These are phyloP conservation scores for Lyophyllum semitale DNA, from an alignment of 768 basidiomycete genomes.

Conservation along the genomic window DNA sequence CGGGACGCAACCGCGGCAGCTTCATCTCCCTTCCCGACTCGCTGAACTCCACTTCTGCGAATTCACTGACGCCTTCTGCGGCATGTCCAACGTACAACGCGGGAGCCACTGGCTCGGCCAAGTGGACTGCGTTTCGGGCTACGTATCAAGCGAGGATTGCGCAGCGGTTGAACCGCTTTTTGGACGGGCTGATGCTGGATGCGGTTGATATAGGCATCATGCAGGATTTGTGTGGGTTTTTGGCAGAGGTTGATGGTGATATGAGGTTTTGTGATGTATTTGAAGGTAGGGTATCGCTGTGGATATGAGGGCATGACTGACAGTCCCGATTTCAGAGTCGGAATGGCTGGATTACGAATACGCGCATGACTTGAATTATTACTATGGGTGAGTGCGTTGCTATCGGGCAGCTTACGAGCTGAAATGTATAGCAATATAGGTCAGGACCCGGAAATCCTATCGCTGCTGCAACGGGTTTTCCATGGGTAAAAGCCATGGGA, in stretches of 20 bases:
- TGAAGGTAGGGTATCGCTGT: slow-evolving; percentile 22
- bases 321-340: slow-evolving; percentile 20
- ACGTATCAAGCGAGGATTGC: slow-evolving; percentile 36
- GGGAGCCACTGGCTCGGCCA: slow-evolving; percentile 28
- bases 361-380: slow-evolving; percentile 46
- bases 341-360: slow-evolving; percentile 50
- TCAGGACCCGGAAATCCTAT: slow-evolving; percentile 48
- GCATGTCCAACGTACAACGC: slow-evolving; percentile 36
- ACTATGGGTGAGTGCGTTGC: slow-evolving; percentile 36
- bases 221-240: slow-evolving; percentile 47
- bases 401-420: background rate
- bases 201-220: slow-evolving; percentile 40
- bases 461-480: slow-evolving; percentile 38
- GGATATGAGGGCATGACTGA: background rate
- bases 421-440: slow-evolving; percentile 16
- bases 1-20: slow-evolving; percentile 32
- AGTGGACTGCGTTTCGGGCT: slow-evolving; percentile 30
- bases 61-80: slow-evolving; percentile 43
- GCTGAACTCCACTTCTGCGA: slow-evolving; percentile 41
- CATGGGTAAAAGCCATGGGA: slow-evolving; percentile 40
- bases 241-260: slow-evolving; percentile 37
- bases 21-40: slow-evolving; percentile 40
- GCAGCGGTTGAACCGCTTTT: slow-evolving; percentile 32
- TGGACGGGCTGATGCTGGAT: slow-evolving; percentile 35
- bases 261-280: slow-evolving; percentile 43